Evolutionary conservation across 768 basidiomycete species (phyloP).

Genomic region (Boletus barrowsii): DNA sequence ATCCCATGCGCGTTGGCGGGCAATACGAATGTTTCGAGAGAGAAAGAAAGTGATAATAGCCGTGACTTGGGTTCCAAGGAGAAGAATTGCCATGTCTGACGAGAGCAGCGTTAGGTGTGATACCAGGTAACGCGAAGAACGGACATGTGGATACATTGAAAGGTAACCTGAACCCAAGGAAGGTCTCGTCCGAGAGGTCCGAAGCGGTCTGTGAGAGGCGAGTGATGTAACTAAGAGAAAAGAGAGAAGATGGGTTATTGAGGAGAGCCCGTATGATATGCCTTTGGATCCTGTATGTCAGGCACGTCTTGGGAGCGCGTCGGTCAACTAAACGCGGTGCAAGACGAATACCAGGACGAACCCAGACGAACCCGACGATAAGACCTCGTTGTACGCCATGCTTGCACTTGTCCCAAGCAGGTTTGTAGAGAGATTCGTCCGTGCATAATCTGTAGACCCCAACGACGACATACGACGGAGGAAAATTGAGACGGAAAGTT

Average conservation of each 20-base stretch:
- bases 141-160: constrained; percentile 70
- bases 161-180: constrained; percentile 65
- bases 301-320: constrained; percentile 43
- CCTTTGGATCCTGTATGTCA: constrained; percentile 71
- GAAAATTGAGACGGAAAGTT: constrained; percentile 56
- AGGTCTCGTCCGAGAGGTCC: constrained; percentile 42
- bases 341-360: background rate
- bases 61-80: constrained; percentile 73
- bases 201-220: constrained; percentile 28
- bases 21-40: constrained; percentile 75
- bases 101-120: background rate
- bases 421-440: constrained; percentile 43
- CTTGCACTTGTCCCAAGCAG: constrained; percentile 38
- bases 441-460: constrained; percentile 78
- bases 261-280: constrained; percentile 50
- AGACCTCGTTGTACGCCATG: background rate
- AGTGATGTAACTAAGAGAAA: constrained; percentile 25
- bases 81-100: constrained; percentile 69
- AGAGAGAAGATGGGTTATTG: constrained; percentile 25
- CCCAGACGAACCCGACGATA: background rate
- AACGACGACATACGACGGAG: constrained; percentile 81
- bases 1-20: constrained; percentile 72
- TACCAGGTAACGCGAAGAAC: constrained; percentile 6
- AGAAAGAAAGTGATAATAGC: constrained; percentile 80
- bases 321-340: constrained; percentile 22